phyloP scores from a whole-genome alignment of 2,329 filamentous ascomycete species.

The Trichoderma afroharzianum region DNA sequence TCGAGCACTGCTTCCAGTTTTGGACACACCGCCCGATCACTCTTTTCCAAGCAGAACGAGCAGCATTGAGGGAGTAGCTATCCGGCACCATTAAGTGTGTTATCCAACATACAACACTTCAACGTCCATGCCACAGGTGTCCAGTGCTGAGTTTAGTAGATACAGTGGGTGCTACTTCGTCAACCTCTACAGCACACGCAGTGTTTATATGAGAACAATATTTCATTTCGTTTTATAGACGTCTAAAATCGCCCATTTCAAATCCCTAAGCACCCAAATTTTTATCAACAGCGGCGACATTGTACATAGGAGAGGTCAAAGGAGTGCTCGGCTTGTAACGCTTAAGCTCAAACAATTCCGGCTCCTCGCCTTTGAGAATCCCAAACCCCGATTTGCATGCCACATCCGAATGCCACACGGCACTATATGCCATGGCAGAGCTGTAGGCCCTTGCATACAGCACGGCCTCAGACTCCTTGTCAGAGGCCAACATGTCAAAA shows the following conservation, averaged over 20 bases:
- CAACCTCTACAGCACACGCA: background rate
- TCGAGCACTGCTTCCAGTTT: background rate
- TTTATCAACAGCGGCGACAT: slow-evolving; percentile 3
- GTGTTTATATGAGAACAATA: background rate
- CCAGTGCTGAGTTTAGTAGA: background rate
- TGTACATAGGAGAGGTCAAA: slow-evolving; percentile 4
- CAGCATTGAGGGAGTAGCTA: background rate
- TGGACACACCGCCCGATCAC: background rate
- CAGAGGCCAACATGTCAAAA: slow-evolving; percentile 33
- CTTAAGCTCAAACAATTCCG: slow-evolving; percentile 47
- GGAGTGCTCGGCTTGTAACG: slow-evolving; percentile 42
- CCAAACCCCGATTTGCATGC: background rate
- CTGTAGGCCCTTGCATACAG: background rate
- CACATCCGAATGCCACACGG: background rate
- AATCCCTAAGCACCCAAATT: background rate
- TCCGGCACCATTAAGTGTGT: background rate
- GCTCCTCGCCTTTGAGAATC: slow-evolving; percentile 38
- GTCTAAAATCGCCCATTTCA: slow-evolving; percentile 16
- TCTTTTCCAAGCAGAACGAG: background rate
- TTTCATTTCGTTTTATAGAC: slow-evolving; percentile 17
- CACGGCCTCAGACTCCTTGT: slow-evolving; percentile 47
- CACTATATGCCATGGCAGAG: background rate
- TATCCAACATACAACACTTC: background rate
- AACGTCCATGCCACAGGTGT: background rate
- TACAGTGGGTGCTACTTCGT: background rate